These are phyloP conservation scores for Haemoproteus tartakovskyi DNA, from an alignment of 169 alveolate genomes.

Conservation along the genomic window DNA sequence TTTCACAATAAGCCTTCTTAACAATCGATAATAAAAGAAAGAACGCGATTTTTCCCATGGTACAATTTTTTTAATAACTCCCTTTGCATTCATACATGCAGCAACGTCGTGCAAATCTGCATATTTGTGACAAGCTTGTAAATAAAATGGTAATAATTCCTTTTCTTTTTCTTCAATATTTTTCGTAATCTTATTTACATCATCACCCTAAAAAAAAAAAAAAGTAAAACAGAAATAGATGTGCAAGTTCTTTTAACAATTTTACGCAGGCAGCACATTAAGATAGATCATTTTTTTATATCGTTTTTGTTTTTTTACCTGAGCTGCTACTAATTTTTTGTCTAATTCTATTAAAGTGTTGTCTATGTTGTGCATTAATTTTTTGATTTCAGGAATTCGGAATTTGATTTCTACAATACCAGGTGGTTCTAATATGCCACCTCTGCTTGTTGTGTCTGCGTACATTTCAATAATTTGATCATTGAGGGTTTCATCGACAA, in stretches of 20 bases:
- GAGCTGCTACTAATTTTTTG: conserved; percentile 24
- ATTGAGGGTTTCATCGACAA: conserved; percentile 81
- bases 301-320: conserved; percentile 3
- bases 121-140: conserved; percentile 77
- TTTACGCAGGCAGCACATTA: no score
- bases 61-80: conserved; percentile 76
- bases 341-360: conserved; percentile 59
- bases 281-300: no score
- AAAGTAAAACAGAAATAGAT: no score
- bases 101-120: conserved; percentile 86
- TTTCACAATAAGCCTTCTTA: conserved; percentile 70
- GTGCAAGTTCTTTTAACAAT: no score
- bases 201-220: no score
- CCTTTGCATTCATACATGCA: conserved; percentile 82
- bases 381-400: conserved; percentile 69
- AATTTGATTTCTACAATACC: conserved; percentile 81
- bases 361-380: conserved; percentile 71
- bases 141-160: conserved; percentile 70
- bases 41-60: conserved; percentile 79
- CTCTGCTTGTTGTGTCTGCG: conserved; percentile 81
- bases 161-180: conserved; percentile 69
- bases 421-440: conserved; percentile 82
- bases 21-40: conserved; percentile 75
- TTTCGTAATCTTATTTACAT: conserved; percentile 40
- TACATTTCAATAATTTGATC: conserved; percentile 82